Evolutionary conservation across 2,329 filamentous ascomycete genomes (phyloP).

Genomic region (Penicillium sp.): DNA sequence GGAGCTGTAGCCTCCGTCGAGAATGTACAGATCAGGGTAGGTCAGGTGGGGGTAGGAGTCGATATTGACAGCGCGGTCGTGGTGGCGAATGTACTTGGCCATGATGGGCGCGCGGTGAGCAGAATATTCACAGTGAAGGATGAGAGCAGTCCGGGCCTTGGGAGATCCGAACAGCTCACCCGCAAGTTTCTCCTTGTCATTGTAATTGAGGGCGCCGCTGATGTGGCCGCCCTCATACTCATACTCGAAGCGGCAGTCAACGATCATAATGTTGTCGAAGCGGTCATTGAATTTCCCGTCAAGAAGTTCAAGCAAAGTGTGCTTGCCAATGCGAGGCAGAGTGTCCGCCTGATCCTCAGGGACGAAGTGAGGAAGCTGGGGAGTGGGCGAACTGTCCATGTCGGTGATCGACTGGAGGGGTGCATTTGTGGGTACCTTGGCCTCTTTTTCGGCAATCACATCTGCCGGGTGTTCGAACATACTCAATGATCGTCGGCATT

Average conservation of each 20-base stretch:
- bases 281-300: constrained; percentile 76
- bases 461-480: constrained; percentile 96
- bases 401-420: constrained; percentile 77
- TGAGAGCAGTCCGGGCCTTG: constrained; percentile 72
- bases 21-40: constrained; percentile 97
- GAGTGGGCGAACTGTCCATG: constrained; percentile 72
- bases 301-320: constrained; percentile 82
- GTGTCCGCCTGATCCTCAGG: constrained; percentile 78
- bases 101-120: constrained; percentile 94
- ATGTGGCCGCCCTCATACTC: constrained; percentile 98
- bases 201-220: constrained; percentile 89
- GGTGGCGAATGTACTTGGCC: constrained; percentile 87
- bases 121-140: constrained; percentile 98
- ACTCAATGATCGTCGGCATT: constrained; percentile 88
- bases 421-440: constrained; percentile 56
- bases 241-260: constrained; percentile 98
- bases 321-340: constrained; percentile 81
- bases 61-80: constrained; percentile 82
- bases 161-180: constrained; percentile 74
- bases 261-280: constrained; percentile 80
- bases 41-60: constrained; percentile 84
- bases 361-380: constrained; percentile 80
- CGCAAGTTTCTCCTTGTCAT: constrained; percentile 88
- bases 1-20: constrained; percentile 92
- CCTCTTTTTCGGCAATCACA: constrained; percentile 76